Evolutionary conservation across 1,139 yeast species (phyloP).

Genomic region (Magnusiomyces starmeri): DNA sequence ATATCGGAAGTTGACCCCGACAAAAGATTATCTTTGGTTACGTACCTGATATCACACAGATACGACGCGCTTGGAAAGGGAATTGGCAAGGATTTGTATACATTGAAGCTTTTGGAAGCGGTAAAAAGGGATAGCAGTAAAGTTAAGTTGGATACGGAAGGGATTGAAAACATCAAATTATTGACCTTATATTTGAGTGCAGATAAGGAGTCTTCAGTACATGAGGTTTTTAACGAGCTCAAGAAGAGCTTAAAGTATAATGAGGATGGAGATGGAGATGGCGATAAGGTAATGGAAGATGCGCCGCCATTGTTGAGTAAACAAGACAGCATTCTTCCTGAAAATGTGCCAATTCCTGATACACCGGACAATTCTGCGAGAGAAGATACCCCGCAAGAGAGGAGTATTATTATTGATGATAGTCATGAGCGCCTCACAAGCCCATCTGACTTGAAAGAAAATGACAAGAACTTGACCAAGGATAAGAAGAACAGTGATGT

Average conservation of each 20-base stretch:
- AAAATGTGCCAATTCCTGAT: background rate
- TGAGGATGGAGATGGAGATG: too few relatives aligned
- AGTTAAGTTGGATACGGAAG: slow-evolving; percentile 1
- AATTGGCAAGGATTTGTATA: slow-evolving; percentile 3
- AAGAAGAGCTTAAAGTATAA: background rate
- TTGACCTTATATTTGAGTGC: background rate
- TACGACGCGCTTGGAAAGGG: background rate
- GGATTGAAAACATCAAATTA: slow-evolving; percentile 4
- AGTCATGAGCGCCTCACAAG: background rate
- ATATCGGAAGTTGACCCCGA: slow-evolving; percentile 4
- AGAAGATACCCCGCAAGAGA: background rate
- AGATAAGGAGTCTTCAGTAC: background rate
- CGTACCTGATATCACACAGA: slow-evolving; percentile 5
- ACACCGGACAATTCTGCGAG: background rate
- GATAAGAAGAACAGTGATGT: background rate
- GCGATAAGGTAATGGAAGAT: too few relatives aligned
- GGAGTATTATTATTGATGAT: background rate
- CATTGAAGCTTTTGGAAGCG: background rate
- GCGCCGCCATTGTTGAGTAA: too few relatives aligned
- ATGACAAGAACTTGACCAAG: background rate
- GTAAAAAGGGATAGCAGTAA: background rate
- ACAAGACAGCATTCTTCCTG: too few relatives aligned
- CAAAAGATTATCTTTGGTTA: slow-evolving; percentile 2
- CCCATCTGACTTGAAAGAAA: background rate
- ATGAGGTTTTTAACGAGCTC: background rate